Base-by-base conservation (phyloP, 148 eudicot genomes). In the Camellia sinensis region DNA sequence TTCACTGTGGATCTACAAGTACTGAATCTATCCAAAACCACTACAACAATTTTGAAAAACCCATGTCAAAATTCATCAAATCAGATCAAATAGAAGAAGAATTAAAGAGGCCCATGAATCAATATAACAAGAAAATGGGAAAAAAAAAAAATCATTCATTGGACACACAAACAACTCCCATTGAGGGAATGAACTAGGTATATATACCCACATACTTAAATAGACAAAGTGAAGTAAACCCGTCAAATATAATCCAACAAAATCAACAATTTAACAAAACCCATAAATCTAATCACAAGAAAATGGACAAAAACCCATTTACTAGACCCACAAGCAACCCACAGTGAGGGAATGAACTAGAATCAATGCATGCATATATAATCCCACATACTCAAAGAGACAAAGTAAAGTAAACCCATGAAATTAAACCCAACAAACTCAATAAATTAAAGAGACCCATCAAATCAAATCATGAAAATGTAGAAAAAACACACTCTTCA, bases 11-110 rank as follows among this genome's bases (percentile, higher is more conserved):
- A 80, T 82, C 80, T 87, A 82, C 98, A 96, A 29, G 66, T 81
- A 73, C 91, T 96, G 83, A 81, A 91, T 80, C 94, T 91, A 89
- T 96, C 98, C 84, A 96, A 77, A 79, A 76, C 82, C 68, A 84
- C 98, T 96, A 82, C 84, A 87, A 68, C 48, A 53, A 22, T 19
- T 45, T 29, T 67, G 68, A 78, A 76, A 64, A 13, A 81, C 10
- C 54, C 74, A 73, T 69, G 60, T 15, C 37, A 29, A 59, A 60
- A 56, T 40, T 5, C 73, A 79, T 37, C 74, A 63, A 72, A 53
- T 40, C 45, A 82, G 37, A 83, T 21, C n/a, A 62, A 44, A 73
- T 10, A 82, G 64, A 50, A 53, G 48, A 41, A 43, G 45, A 67
- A 44, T 65, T 19, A 45, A 46, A 60, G 45, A 78, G 17, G 77